A percentile compares a stretch with the other conserved stretches of the same genome.
Conservation (phyloP, 306 rosid genomes). For the Albizia julibrissin region DNA sequence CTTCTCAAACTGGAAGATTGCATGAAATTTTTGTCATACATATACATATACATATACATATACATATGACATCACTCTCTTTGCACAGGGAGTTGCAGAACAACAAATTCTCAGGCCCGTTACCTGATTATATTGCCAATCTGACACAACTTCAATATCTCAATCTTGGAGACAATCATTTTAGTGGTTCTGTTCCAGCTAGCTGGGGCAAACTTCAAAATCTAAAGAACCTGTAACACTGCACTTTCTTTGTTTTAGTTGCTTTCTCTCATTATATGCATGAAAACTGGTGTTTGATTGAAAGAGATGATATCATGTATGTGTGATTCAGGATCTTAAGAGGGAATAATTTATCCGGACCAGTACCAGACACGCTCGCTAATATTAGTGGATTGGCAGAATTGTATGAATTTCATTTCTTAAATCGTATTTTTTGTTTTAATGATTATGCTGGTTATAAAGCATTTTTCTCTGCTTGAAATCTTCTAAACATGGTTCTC, state of each 20-base stretch:
- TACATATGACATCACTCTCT: background rate
- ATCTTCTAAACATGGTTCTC: slow-evolving; percentile 22
- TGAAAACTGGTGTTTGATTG: background rate
- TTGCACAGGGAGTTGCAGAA: slow-evolving; percentile 78
- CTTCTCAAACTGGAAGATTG: slow-evolving; percentile 20
- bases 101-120: slow-evolving; percentile 63
- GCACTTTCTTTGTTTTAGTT: slow-evolving; percentile 25
- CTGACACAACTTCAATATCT: slow-evolving; percentile 73
- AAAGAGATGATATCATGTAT: slow-evolving; percentile 18
- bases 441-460: slow-evolving; percentile 2
- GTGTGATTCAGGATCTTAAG: slow-evolving; percentile 50
- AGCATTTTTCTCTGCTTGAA: slow-evolving; percentile 9
- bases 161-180: slow-evolving; percentile 71
- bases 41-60: too few species aligned
- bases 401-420: slow-evolving; percentile 34
- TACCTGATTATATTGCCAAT: slow-evolving; percentile 77
- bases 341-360: slow-evolving; percentile 46
- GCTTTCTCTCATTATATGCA: slow-evolving; percentile 17
- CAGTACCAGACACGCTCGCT: slow-evolving; percentile 46
- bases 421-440: slow-evolving; percentile 1
- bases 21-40: background rate
- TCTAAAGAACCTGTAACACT: slow-evolving; percentile 81
- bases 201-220: slow-evolving; percentile 68
- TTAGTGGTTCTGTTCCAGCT: slow-evolving; percentile 68
- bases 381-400: slow-evolving; percentile 44